Base-by-base conservation (phyloP, 2,329 filamentous ascomycete genomes). In the Daldinia eschscholtzii region DNA sequence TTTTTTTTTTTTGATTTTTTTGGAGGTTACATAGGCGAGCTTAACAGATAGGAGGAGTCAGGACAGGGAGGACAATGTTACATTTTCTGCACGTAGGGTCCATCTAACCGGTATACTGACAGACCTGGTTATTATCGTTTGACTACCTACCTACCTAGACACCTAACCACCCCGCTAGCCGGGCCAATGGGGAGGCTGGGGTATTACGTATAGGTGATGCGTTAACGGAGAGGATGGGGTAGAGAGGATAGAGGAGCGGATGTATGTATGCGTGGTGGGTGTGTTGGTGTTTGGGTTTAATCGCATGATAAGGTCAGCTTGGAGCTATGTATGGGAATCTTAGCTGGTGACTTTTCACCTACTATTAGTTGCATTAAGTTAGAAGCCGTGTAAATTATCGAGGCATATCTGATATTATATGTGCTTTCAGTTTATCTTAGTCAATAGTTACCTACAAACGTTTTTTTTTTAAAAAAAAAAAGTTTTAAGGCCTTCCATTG, bases 41-140 rank as follows among this genome's bases (percentile, higher is more conserved):
- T 48, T 28, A 3, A 33, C 9, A 33, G 30, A 33, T 33, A 3
- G 33, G 33, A 35, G 7, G 6, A 9, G 33, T 9, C 33, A 9
- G 33, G 33, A 9, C 6, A 35, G 2, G 20, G 20, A 23, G 42
- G 42, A 46, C 9, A 15, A 46, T 50, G 46, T 30, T 50, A 50
- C 46, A 15, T 50, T 50, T 26, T 10, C 23, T 50, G 46, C 46
- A 50, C 46, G 46, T 50, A 50, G 46, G 46, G 46, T 50, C 46
- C 7, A 50, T 50, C 26, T 6, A 30, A 26, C 23, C 7, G 46
- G 46, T n/a, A 30, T 18, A 50, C 3, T 6, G 20, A 4, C 4
- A 10, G 10, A 15, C 23, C 46, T 1, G 46, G 46, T 30, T 50
- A 30, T 30, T 12, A 26, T 30, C 30, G 9, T 23, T 2, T 23